Base-by-base conservation (phyloP, 345 rosid genomes). In the Salix brachista region DNA sequence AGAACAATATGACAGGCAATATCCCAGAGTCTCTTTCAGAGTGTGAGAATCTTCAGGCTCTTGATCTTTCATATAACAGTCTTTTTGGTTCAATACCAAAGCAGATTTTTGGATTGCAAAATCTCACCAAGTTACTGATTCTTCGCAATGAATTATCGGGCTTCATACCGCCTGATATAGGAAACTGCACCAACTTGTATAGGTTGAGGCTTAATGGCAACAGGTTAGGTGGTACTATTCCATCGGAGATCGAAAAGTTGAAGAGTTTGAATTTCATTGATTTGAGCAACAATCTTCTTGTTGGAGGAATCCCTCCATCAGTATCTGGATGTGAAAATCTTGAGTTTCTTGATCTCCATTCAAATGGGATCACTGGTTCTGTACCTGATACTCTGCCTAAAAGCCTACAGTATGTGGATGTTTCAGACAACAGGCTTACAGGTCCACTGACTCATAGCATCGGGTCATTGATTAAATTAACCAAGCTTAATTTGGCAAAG, bases 31-130 rank as follows among this genome's bases (percentile, higher is more conserved):
- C 92, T 65, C 83, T 93, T 36, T 86, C 97, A 8, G 83, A 81
- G 72, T 93, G 99, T 65, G 73, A 69, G 82, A 89, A 90, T 69
- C 99, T 95, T 78, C 89, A 95, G 85, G 95, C 97, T 72, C 88
- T 95, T 39, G 99, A 95, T 82, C 83, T 95, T n/a, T 95, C 99
- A 28, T 91, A 88, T 84, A 95, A 95, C 83, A 85, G 70, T 77
- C 89, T 93, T 68, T 85, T 86, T 28, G 97, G 99, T 78, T 80
- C 91, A 56, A 86, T 95, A 11, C 97, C 99, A 0, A 81, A 76
- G 28, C 85, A 84, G 71, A 80, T 95, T 72, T 95, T 93, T 23
- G 80, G 83, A 70, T 58, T 93, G 80, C 85, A 81, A 75, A 95
- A 95, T 79, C 92, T 95, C 76, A 92, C 97, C 58, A 89, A 93